Evolutionary conservation across 2,329 filamentous ascomycete species (phyloP).

Genomic region (Botryotinia globosa): DNA sequence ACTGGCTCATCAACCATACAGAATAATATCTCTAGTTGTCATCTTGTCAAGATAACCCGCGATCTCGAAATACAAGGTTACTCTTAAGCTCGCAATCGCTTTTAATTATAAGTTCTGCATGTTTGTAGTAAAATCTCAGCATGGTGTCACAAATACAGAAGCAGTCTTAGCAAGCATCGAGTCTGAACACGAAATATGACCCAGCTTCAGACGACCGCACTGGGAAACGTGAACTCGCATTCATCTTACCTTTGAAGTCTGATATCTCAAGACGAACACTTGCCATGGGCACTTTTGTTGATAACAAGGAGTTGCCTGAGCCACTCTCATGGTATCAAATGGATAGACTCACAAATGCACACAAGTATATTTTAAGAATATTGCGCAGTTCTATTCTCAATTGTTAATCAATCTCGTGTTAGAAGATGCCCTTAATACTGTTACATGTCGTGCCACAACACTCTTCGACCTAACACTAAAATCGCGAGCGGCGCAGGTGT

Average conservation of each 20-base stretch:
- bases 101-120: neutral
- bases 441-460: neutral
- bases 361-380: neutral
- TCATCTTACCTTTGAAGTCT: neutral
- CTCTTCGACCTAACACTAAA: neutral
- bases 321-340: neutral
- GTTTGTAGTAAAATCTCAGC: neutral
- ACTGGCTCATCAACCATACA: neutral
- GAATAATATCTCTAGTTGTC: neutral
- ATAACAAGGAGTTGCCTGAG: neutral
- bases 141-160: neutral
- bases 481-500: neutral
- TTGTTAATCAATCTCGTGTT: neutral
- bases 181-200: neutral
- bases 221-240: neutral
- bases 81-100: rapidly evolving
- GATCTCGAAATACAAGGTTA: neutral
- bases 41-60: neutral
- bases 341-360: neutral
- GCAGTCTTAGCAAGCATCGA: neutral
- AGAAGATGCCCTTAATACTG: neutral
- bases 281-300: neutral
- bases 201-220: neutral
- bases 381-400: neutral
- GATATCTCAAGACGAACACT: neutral